A percentile compares a stretch with the other conserved stretches of the same genome.
Conservation (phyloP, 768 basidiomycete species). For the Dictyophora rubrovolvata region DNA sequence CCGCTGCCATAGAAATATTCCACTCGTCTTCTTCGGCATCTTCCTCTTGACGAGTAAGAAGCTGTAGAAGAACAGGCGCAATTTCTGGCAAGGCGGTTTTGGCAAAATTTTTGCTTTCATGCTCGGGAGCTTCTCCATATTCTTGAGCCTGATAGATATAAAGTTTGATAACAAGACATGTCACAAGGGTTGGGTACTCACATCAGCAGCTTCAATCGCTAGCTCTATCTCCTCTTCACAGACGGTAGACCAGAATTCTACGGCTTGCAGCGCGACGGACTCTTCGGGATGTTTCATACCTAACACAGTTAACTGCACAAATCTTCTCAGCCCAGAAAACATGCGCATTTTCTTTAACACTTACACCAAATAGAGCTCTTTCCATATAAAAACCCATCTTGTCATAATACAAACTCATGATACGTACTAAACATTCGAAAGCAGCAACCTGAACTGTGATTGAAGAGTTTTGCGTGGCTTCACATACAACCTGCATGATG, state of each 20-base stretch:
- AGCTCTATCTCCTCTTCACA: constrained; percentile 96
- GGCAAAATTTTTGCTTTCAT: constrained; percentile 84
- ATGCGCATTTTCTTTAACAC: constrained; percentile 21
- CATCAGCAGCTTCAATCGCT: constrained; percentile 85
- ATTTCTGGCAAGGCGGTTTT: constrained; percentile 93
- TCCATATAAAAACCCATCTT: constrained; percentile 99
- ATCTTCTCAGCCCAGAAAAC: constrained; percentile 12
- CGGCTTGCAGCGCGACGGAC: constrained; percentile 86
- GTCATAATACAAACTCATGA: constrained; percentile 97
- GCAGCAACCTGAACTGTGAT: constrained; percentile 88
- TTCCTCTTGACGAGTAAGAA: constrained; percentile 90
- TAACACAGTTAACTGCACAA: constrained; percentile 75
- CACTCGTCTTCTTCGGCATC: constrained; percentile 98
- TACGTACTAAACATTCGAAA: constrained; percentile 90
- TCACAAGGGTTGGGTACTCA: constrained; percentile 22
- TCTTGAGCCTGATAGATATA: constrained; percentile 57
- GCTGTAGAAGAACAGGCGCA: constrained; percentile 78
- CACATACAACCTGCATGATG: constrained; percentile 99
- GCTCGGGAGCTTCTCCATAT: constrained; percentile 78
- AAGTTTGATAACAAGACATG: neutral
- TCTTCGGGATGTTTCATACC: constrained; percentile 95
- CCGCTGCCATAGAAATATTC: constrained; percentile 97
- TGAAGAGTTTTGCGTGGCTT: constrained; percentile 81
- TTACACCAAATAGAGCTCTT: constrained; percentile 90
- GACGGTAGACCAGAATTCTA: constrained; percentile 99